Evolutionary conservation across 1,139 yeast species (phyloP), one percentile per base, ranked within the genome.

Genomic region (Diutina scorzettiae): DNA sequence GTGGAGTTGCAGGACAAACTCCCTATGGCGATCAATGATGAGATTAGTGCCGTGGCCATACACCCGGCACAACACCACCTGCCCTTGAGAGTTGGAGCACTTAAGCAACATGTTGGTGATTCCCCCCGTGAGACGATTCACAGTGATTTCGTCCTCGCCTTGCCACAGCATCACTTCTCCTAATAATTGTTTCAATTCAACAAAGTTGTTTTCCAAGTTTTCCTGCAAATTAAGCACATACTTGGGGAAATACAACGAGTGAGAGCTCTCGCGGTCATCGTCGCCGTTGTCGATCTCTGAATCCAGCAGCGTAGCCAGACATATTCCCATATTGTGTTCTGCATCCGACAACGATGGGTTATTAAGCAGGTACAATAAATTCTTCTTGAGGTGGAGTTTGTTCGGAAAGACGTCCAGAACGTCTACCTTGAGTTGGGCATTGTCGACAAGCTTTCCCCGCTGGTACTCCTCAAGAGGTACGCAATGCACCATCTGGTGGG

Each of bases 11-110:
- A 82, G 79, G 27, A 81, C 79, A 54, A 78, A 80, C 55, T 83
- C 94, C 28, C 89, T 64, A 51, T 80, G 81, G 49, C 94, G 65
- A 56, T 82, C 87, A 37, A 83, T 83, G 44, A 83, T 81, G 32
- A 79, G 62, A 46, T 71, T 73, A 0, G 94, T 83, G 16, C 89
- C 89, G 45, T 76, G 73, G 8, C 94, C 94, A 51, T 82, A 83
- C 0, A 83, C 80, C 45, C 94, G 64, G 47, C 81, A 78, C 34
- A 83, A 65, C 2, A 80, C 78, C 44, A 66, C 68, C 11, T 47
- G 47, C 4, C 46, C 46, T 1, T 50, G 47, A 9, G 50, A 45
- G 5, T 5, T 16, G 44, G 65, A 62, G 46, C 82, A 80, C 40
- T 76, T 68, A 30, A 80, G 58, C 43, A 81, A 69, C 76, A 78